Evolutionary conservation across 1,284 basidiomycete species (phyloP).

Genomic region (Calocybe gambosa): DNA sequence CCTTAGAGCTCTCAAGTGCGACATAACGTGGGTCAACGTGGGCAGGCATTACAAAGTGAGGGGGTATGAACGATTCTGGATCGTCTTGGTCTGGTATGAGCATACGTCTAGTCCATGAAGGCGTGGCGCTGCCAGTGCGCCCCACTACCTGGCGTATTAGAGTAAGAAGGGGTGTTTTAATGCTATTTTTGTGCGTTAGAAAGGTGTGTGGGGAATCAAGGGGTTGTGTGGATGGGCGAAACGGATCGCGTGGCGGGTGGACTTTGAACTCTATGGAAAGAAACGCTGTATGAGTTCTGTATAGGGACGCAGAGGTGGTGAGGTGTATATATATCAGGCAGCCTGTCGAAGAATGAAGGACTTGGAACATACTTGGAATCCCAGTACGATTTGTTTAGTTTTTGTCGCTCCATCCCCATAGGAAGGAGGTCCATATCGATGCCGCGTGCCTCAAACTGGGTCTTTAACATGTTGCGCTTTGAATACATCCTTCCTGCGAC

Average conservation of each 20-base stretch:
- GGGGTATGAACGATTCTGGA: conserved; percentile 46
- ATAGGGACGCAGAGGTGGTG: conserved; percentile 6
- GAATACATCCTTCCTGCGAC: conserved; percentile 25
- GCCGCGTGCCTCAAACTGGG: conserved; percentile 58
- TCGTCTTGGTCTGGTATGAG: conserved; percentile 47
- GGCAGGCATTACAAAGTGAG: conserved; percentile 54
- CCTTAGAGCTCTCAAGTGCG: conserved; percentile 17
- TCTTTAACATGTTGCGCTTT: conserved; percentile 58
- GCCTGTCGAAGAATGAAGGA: conserved; percentile 7
- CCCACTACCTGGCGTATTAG: conserved; percentile 44
- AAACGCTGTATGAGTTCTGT: conserved; percentile 63
- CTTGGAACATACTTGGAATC: conserved; percentile 61
- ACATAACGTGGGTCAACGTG: conserved; percentile 30
- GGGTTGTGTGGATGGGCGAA: conserved; percentile 33
- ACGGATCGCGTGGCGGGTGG: conserved; percentile 41
- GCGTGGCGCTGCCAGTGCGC: conserved; percentile 29
- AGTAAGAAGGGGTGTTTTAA: conserved; percentile 43
- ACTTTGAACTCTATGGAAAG: conserved; percentile 71
- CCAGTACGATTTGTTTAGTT: conserved; percentile 74
- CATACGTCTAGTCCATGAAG: conserved; percentile 51
- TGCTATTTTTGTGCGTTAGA: conserved; percentile 56
- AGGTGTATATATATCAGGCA: conserved; percentile 5
- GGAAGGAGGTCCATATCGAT: conserved; percentile 75
- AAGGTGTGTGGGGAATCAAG: conserved; percentile 38
- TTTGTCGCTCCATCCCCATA: conserved; percentile 75